phyloP scores from a whole-genome alignment of 129 eudicot species.

The Pseudognaphalium luteoalbum region DNA sequence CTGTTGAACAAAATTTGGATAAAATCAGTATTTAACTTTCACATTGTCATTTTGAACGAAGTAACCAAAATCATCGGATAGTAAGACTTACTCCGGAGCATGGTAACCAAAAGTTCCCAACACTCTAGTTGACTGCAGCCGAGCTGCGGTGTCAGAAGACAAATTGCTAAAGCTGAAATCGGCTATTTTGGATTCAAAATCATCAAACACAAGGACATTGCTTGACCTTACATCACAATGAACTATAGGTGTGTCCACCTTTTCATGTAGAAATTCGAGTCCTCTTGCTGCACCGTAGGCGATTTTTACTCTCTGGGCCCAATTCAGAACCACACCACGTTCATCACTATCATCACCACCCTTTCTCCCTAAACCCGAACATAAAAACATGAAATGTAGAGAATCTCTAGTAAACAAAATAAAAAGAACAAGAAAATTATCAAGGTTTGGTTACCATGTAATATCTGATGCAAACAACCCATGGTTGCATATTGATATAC shows the following conservation, averaged over 20 bases:
- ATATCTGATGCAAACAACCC: conserved; percentile 50
- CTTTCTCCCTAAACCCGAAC: conserved; percentile 48
- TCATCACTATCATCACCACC: conserved; percentile 71
- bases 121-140: conserved; percentile 45
- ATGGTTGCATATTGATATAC: conserved; percentile 49
- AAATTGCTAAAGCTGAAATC: conserved; percentile 45
- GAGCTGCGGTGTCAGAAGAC: conserved; percentile 50
- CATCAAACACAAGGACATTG: conserved; percentile 44
- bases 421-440: background rate
- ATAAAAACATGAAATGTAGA: background rate
- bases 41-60: background rate
- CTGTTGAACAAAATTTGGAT: conserved; percentile 18
- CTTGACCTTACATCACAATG: conserved; percentile 44
- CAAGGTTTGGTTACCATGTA: conserved; percentile 57
- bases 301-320: conserved; percentile 39
- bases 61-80: background rate
- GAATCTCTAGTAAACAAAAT: background rate
- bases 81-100: conserved; percentile 45
- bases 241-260: conserved; percentile 39
- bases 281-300: conserved; percentile 49
- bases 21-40: background rate
- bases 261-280: conserved; percentile 45
- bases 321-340: conserved; percentile 44
- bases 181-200: conserved; percentile 41
- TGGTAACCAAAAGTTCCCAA: conserved; percentile 53